Evolutionary conservation across 2,329 filamentous ascomycete species (phyloP), one percentile per base, ranked within the genome.

Genomic region (Seiridium unicorne): DNA sequence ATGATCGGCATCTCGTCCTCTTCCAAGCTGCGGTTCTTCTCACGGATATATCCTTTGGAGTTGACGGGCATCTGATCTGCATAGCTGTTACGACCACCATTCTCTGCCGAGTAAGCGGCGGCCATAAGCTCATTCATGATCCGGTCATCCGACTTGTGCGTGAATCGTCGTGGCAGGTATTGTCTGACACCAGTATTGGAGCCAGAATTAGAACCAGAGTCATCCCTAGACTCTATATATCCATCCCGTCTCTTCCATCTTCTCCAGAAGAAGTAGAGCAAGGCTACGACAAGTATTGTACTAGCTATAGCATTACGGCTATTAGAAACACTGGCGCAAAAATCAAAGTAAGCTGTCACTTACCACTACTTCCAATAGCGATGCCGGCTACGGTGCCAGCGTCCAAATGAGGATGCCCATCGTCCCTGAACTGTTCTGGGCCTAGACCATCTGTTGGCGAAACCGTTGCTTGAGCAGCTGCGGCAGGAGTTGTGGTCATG

Each of bases 101-200:
- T 59, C 57, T 59, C 57, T 6, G 36, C 48, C 6, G 46, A 55
- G 32, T 62, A 62, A 0, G 40, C 57, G 3, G 44, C 44, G 9
- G 13, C 32, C 54, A 62, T 62, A 46, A 62, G 42, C 3, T 59
- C 51, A 11, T 59, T 48, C 54, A 62, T 51, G 31, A 55, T 55
- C 31, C 60, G 47, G 13, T 55, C 51, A 46, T 62, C 54, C 3
- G 60, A 59, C 48, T 59, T 59, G 38, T 59, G 57, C 31, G 57
- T 54, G 38, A 51, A 40, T 3, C 55, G 55, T 11, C 54, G 54
- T n/a, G 54, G 13, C n/a, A 56, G 40, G 10, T 34, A 32, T n/a
- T 34, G 54, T 26, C 54, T 13, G 42, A 44, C 26, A 10, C 49
- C 38, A 26, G 18, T 1, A 26, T 26, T 26, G 2, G 18, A 26